phyloP scores from a whole-genome alignment of 768 basidiomycete species.

The Pisolithus sp. region DNA sequence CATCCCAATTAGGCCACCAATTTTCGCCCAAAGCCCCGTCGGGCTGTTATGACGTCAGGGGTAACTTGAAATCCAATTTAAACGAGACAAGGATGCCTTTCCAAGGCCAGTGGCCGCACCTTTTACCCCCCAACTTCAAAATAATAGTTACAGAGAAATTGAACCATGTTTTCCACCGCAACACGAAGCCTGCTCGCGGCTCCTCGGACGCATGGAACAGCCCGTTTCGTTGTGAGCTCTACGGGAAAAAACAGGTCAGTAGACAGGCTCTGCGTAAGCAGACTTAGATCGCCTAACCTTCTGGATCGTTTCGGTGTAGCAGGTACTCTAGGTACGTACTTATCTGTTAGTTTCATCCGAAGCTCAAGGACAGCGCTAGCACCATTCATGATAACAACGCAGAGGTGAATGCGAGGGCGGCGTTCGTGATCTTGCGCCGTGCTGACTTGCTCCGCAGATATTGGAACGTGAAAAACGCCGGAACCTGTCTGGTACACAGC shows the following conservation, averaged over 20 bases:
- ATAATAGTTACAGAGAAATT: neutral
- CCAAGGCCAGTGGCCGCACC: no score
- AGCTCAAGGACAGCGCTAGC: slow-evolving; percentile 19
- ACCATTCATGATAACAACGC: slow-evolving; percentile 58
- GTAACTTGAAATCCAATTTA: neutral
- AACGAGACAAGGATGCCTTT: no score
- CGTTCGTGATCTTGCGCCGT: neutral
- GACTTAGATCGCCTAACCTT: no score
- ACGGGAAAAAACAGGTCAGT: neutral
- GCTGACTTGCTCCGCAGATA: slow-evolving; percentile 24
- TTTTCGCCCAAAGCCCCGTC: neutral
- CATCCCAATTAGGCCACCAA: neutral
- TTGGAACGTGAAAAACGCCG: slow-evolving; percentile 48
- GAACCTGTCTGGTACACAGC: slow-evolving; percentile 39
- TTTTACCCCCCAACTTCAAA: no score
- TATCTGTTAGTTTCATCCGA: neutral
- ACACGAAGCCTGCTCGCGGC: neutral
- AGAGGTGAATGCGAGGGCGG: slow-evolving; percentile 29
- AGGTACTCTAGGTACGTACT: slow-evolving; percentile 20
- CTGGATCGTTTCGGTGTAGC: slow-evolving; percentile 6
- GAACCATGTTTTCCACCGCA: neutral
- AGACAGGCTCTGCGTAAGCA: no score
- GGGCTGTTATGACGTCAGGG: neutral
- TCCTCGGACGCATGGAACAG: neutral
- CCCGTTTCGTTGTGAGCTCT: neutral